Conservation (phyloP, 495 filamentous ascomycete species). For the Penicillium parvum region DNA sequence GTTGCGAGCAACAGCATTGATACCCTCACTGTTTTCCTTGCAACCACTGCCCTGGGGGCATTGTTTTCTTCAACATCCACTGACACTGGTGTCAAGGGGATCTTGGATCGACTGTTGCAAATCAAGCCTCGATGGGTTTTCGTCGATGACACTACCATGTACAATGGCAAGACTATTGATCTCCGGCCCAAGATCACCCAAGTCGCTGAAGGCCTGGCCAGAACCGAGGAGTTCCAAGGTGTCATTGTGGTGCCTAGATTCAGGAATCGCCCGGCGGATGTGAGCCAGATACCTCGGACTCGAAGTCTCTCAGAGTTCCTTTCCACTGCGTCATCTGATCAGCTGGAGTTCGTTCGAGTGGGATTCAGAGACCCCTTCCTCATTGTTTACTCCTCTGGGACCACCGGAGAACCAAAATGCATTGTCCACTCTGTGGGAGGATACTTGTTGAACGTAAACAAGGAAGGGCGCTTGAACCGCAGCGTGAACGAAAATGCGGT, state of each 20-base stretch:
- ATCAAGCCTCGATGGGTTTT: constrained; percentile 69
- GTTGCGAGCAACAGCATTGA: constrained; percentile 69
- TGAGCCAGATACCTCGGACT: constrained; percentile 49
- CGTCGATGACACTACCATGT: constrained; percentile 69
- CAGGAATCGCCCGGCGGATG: constrained; percentile 47
- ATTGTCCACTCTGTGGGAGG: constrained; percentile 58
- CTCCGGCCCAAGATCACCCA: constrained; percentile 65
- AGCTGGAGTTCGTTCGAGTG: constrained; percentile 54
- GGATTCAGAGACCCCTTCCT: constrained; percentile 55
- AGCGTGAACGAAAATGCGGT: constrained; percentile 45
- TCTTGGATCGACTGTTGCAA: constrained; percentile 67
- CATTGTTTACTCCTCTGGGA: constrained; percentile 72
- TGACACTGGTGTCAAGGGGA: constrained; percentile 72
- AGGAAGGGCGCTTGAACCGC: constrained; percentile 60
- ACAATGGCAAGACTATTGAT: constrained; percentile 72
- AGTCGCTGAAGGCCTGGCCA: constrained; percentile 55
- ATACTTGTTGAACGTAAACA: constrained; percentile 33
- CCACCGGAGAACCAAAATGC: constrained; percentile 76
- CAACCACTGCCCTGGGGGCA: constrained; percentile 59
- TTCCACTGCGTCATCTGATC: constrained; percentile 31
- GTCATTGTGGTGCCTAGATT: constrained; percentile 65
- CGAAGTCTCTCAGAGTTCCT: constrained; percentile 53
- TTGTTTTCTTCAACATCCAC: constrained; percentile 68
- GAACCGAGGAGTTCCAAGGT: constrained; percentile 55
- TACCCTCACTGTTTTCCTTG: constrained; percentile 61